Evolutionary conservation across 2,329 filamentous ascomycete genomes (phyloP).

Genomic region (Sarocladium brachiariae): DNA sequence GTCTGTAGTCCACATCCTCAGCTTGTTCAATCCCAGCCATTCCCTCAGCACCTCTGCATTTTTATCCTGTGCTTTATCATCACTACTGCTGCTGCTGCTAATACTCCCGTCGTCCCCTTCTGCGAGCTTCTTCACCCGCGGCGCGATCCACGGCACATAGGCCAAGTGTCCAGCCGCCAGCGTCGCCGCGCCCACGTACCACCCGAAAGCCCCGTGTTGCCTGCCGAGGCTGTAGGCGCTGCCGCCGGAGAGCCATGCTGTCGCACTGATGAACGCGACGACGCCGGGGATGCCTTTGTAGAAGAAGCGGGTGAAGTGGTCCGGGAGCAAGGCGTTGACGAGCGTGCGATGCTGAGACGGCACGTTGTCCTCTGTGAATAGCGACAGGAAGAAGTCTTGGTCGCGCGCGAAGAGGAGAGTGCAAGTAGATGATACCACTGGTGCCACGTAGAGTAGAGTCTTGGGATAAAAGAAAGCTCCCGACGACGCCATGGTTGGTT

Average conservation of each 20-base stretch:
- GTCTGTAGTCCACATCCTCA: slow-evolving; percentile 27
- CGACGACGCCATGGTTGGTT: slow-evolving; percentile 30
- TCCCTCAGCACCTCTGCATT: slow-evolving; percentile 23
- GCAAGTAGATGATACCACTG: slow-evolving; percentile 39
- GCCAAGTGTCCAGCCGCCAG: slow-evolving; percentile 26
- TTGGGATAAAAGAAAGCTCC: slow-evolving; percentile 29
- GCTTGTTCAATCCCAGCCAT: slow-evolving; percentile 25
- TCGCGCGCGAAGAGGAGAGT: slow-evolving; percentile 38
- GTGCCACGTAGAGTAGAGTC: slow-evolving; percentile 33
- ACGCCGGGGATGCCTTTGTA: slow-evolving; percentile 25
- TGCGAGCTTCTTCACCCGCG: slow-evolving; percentile 19
- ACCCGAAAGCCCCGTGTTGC: slow-evolving; percentile 20
- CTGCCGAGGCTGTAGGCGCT: slow-evolving; percentile 19
- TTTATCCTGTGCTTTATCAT: no score
- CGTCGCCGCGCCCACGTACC: slow-evolving; percentile 26
- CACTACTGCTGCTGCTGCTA: slow-evolving; percentile 14
- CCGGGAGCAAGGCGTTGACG: slow-evolving; percentile 31
- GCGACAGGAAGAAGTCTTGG: slow-evolving; percentile 35
- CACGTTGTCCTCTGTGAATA: slow-evolving; percentile 21
- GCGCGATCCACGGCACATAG: slow-evolving; percentile 27
- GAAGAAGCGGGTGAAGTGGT: slow-evolving; percentile 38
- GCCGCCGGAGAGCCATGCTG: slow-evolving; percentile 22
- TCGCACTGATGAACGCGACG: slow-evolving; percentile 26
- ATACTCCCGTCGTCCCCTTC: slow-evolving; percentile 13
- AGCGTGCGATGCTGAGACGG: slow-evolving; percentile 20